Evolutionary conservation across 148 eudicot species (phyloP).

Genomic region (Chenopodium album): DNA sequence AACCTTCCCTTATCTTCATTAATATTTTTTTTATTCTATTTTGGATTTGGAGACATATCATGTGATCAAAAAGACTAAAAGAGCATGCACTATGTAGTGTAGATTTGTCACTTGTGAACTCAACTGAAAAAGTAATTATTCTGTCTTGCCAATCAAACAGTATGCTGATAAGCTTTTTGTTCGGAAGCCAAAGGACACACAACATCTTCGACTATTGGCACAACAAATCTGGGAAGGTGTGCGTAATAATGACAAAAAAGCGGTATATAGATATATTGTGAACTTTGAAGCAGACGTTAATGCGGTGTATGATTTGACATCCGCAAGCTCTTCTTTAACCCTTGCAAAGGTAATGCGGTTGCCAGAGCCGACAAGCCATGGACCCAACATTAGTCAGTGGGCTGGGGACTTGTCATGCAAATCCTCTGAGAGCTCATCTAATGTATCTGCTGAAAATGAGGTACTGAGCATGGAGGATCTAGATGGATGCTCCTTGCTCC

Average conservation of each 20-base stretch:
- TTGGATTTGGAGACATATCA: background rate
- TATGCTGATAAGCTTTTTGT: constrained; percentile 86
- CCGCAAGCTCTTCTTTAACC: constrained; percentile 54
- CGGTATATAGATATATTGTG: constrained; percentile 73
- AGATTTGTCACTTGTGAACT: background rate
- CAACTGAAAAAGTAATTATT: background rate
- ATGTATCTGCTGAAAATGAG: constrained; percentile 52
- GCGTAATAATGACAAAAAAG: constrained; percentile 75
- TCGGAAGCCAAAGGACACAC: constrained; percentile 60
- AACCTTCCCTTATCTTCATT: background rate
- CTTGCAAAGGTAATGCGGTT: constrained; percentile 87
- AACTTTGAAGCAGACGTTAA: constrained; percentile 78
- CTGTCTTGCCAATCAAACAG: constrained; percentile 38
- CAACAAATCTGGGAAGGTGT: constrained; percentile 98
- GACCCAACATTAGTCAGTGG: constrained; percentile 42
- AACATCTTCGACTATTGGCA: constrained; percentile 46
- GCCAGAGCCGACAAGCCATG: constrained; percentile 64
- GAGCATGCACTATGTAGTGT: background rate
- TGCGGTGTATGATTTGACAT: constrained; percentile 53
- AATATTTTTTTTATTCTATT: background rate
- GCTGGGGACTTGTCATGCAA: constrained; percentile 40
- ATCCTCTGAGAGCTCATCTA: constrained; percentile 42
- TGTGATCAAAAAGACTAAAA: background rate
- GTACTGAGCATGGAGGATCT: constrained; percentile 45
- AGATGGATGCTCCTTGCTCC: constrained; percentile 87